Conservation (phyloP, 495 filamentous ascomycete genomes). For the Daldinia bambusicola region DNA sequence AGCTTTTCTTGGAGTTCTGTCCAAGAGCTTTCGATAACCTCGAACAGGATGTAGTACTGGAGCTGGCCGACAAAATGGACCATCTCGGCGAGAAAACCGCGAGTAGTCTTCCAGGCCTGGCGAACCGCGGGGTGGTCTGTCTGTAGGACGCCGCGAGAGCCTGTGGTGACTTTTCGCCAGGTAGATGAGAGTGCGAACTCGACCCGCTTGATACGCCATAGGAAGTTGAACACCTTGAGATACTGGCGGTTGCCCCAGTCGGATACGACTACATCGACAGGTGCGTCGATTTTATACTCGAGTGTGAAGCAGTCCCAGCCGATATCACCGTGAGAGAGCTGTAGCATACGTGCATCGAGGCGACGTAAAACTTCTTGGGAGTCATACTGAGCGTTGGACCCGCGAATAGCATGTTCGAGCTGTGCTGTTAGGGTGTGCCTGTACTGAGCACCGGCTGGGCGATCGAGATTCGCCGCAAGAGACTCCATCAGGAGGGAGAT, state of each 20-base stretch:
- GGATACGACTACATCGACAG: slow-evolving; percentile 96
- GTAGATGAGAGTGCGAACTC: slow-evolving; percentile 91
- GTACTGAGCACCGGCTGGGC: slow-evolving; percentile 94
- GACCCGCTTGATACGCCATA: slow-evolving; percentile 98
- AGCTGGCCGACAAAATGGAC: slow-evolving; percentile 97
- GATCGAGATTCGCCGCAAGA: slow-evolving; percentile 88
- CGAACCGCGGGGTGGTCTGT: slow-evolving; percentile 79
- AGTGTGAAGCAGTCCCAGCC: slow-evolving; percentile 99
- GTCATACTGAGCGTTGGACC: slow-evolving; percentile 97
- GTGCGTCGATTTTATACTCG: slow-evolving; percentile 98
- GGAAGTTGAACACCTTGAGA: slow-evolving; percentile 98
- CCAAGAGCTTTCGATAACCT: slow-evolving; percentile 97
- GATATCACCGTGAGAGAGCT: slow-evolving; percentile 94
- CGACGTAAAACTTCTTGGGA: slow-evolving; percentile 90
- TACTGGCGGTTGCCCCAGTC: slow-evolving; percentile 95
- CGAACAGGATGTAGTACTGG: slow-evolving; percentile 98
- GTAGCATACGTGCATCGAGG: slow-evolving; percentile 95
- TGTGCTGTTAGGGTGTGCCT: slow-evolving; percentile 96
- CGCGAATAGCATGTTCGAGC: slow-evolving; percentile 95
- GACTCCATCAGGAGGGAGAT: slow-evolving; percentile 98
- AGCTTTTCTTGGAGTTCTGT: slow-evolving; percentile 83
- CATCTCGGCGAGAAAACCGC: slow-evolving; percentile 94
- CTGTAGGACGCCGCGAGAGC: slow-evolving; percentile 88
- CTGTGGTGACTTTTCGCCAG: slow-evolving; percentile 97
- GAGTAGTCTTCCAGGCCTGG: slow-evolving; percentile 86